A percentile compares a stretch with the other conserved stretches of the same genome.
These are phyloP conservation scores for Carallia pectinifolia DNA, from an alignment of 345 rosid species.

Conservation along the genomic window DNA sequence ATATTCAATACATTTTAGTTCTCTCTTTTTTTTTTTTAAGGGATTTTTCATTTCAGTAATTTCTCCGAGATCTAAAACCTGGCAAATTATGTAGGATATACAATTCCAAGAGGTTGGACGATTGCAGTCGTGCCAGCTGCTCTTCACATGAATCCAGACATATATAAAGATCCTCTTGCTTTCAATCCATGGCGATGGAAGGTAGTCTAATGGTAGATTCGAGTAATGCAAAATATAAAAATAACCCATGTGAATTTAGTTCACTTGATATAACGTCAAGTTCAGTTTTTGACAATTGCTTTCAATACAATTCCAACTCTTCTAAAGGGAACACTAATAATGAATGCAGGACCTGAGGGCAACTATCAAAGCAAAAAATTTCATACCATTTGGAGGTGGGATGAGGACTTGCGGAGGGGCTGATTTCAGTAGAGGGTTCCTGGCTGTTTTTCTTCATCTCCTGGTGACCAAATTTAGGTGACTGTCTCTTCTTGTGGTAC, in stretches of 20 bases:
- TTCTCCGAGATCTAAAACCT: background rate
- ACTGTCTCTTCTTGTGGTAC: too few species aligned
- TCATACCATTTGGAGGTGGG: constrained; percentile 27
- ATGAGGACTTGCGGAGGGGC: constrained; percentile 28
- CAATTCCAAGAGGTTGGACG: constrained; percentile 34
- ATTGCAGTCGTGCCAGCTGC: constrained; percentile 22
- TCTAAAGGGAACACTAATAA: too few species aligned
- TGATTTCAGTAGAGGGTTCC: constrained; percentile 24
- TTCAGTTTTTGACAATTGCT: too few species aligned
- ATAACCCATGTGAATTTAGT: too few species aligned
- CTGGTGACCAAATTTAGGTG: constrained; percentile 22
- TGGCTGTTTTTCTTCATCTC: constrained; percentile 23
- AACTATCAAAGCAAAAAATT: constrained; percentile 12
- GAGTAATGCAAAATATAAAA: too few species aligned
- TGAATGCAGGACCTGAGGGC: constrained; percentile 12
- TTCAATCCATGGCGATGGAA: constrained; percentile 35
- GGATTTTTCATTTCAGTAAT: background rate
- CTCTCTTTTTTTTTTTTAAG: background rate
- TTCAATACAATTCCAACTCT: too few species aligned
- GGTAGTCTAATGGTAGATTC: constrained; percentile 4
- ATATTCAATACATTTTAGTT: background rate
- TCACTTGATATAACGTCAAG: too few species aligned
- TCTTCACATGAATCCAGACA: constrained; percentile 24
- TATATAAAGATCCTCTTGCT: constrained; percentile 17
- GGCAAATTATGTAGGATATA: constrained; percentile 21